Conservation (phyloP, 73 alveolate species). For the Paramecium sonneborni region DNA sequence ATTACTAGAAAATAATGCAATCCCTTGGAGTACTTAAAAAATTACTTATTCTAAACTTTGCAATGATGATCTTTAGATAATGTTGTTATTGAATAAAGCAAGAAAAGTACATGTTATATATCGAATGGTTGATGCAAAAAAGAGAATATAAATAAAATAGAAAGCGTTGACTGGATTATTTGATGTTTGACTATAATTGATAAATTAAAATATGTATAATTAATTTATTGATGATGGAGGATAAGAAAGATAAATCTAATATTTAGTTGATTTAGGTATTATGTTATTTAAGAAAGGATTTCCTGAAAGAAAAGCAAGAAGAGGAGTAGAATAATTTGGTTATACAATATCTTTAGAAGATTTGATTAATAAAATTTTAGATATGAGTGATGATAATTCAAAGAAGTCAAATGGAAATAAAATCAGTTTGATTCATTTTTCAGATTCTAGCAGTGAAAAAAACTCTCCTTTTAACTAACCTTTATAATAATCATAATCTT, state of each 20-base stretch:
- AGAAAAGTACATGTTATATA: not conserved
- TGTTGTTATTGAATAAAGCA: not conserved
- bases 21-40: not conserved
- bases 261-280: constrained; percentile 22
- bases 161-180: not conserved
- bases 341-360: not conserved
- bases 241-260: not conserved
- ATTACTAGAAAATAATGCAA: not conserved
- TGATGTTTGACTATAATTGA: not conserved
- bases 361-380: not conserved
- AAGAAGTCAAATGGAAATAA: constrained; percentile 17
- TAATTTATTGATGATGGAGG: constrained; percentile 54
- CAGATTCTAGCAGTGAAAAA: constrained; percentile 8
- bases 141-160: not conserved
- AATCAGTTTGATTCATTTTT: not conserved
- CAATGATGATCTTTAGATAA: not conserved
- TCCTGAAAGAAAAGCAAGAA: not conserved
- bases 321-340: not conserved
- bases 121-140: not conserved
- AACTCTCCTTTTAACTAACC: not conserved
- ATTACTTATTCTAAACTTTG: not conserved
- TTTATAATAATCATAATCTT: not conserved
- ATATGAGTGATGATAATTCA: constrained; percentile 55
- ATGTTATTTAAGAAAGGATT: constrained; percentile 1
- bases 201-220: not conserved